These are phyloP conservation scores for Trifolium repens DNA, from an alignment of 306 rosid genomes.

Conservation along the genomic window DNA sequence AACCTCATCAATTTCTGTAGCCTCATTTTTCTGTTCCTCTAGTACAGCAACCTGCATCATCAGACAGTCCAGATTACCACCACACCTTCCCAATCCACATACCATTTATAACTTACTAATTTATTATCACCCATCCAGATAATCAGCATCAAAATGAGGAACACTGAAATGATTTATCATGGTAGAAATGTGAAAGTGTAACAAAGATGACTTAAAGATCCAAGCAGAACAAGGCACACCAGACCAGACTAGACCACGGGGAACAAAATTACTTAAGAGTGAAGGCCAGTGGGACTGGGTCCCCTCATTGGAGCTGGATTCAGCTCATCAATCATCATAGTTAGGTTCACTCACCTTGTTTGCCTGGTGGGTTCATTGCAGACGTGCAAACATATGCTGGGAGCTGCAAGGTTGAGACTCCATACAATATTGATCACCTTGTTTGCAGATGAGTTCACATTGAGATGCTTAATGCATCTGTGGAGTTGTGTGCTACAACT, in stretches of 20 bases:
- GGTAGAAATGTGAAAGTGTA: constrained; percentile 12
- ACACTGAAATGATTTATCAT: constrained; percentile 25
- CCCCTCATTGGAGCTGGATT: background rate
- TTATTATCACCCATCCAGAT: constrained; percentile 8
- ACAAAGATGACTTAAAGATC: constrained; percentile 3
- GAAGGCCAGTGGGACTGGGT: background rate
- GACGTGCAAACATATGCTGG: background rate
- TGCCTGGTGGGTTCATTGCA: background rate
- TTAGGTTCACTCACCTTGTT: background rate
- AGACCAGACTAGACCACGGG: background rate
- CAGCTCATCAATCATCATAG: constrained; percentile 5
- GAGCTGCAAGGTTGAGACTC: constrained; percentile 8
- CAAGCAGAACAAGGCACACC: constrained; percentile 11
- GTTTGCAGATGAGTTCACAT: background rate
- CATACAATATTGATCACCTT: background rate
- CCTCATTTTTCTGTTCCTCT: constrained; percentile 83
- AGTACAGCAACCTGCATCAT: constrained; percentile 76
- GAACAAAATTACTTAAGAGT: background rate
- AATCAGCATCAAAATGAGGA: constrained; percentile 6
- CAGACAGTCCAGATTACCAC: constrained; percentile 44
- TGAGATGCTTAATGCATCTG: background rate
- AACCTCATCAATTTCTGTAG: constrained; percentile 58
- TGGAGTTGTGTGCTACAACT: background rate
- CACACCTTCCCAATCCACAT: constrained; percentile 17
- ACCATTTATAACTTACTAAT: constrained; percentile 18